Conservation (phyloP, 2,329 filamentous ascomycete species). For the Botryotinia calthae region DNA sequence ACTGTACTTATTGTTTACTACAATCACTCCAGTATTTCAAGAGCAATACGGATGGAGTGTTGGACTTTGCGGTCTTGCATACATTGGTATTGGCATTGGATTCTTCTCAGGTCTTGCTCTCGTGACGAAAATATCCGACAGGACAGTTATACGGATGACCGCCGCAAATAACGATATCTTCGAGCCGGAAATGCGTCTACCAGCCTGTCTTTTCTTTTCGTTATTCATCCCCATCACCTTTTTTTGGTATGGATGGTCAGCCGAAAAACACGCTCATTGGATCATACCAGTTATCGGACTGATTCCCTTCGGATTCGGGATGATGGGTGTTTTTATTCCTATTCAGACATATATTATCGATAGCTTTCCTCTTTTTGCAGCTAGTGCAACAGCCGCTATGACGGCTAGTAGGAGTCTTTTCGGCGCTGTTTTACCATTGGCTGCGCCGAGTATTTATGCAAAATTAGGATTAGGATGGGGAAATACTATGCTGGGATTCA, state of each 20-base stretch:
- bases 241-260: conserved; percentile 51
- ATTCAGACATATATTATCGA: conserved; percentile 49
- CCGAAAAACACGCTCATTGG: conserved; percentile 41
- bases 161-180: conserved; percentile 40
- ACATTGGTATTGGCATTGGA: conserved; percentile 44
- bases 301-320: conserved; percentile 44
- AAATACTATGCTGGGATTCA: conserved; percentile 48
- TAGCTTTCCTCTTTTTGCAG: conserved; percentile 42
- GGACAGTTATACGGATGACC: conserved; percentile 45
- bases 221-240: conserved; percentile 45
- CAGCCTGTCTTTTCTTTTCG: conserved; percentile 44
- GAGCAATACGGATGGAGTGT: conserved; percentile 42
- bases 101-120: conserved; percentile 41
- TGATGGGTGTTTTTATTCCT: conserved; percentile 45
- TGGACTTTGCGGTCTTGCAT: conserved; percentile 44
- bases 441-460: conserved; percentile 47
- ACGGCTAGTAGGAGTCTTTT: conserved; percentile 45
- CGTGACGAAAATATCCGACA: conserved; percentile 45
- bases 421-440: conserved; percentile 51
- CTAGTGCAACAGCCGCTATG: conserved; percentile 42
- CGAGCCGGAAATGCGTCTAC: conserved; percentile 44
- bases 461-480: conserved; percentile 47
- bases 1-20: conserved; percentile 51
- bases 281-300: conserved; percentile 45
- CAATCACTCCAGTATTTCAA: conserved; percentile 50